Evolutionary conservation across 306 rosid species (phyloP).

Genomic region (Castanea crenata): DNA sequence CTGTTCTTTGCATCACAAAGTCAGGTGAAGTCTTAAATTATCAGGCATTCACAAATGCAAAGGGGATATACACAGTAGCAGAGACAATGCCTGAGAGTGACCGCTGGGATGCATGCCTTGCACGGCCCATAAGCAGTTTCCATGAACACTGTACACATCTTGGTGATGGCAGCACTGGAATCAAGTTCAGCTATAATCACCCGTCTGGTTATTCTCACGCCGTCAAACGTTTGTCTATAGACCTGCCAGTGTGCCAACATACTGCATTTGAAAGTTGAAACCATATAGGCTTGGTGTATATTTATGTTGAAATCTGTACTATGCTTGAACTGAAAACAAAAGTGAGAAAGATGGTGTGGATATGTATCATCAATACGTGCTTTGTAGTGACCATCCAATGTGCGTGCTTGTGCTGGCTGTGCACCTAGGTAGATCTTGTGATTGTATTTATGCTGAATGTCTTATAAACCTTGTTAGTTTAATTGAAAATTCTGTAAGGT

Average conservation of each 20-base stretch:
- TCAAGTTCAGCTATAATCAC: slow-evolving; percentile 80
- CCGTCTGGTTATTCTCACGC: slow-evolving; percentile 80
- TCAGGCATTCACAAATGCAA: slow-evolving; percentile 82
- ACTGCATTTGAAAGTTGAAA: slow-evolving; percentile 75
- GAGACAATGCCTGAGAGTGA: slow-evolving; percentile 95
- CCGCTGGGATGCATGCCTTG: slow-evolving; percentile 95
- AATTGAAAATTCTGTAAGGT: neutral
- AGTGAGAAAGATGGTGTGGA: neutral
- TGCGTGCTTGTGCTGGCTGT: slow-evolving; percentile 1
- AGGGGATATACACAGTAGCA: slow-evolving; percentile 79
- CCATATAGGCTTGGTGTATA: slow-evolving; percentile 12
- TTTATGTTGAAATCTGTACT: slow-evolving; percentile 5
- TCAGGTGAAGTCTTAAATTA: slow-evolving; percentile 89
- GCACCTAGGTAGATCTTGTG: slow-evolving; percentile 11
- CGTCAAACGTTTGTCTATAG: slow-evolving; percentile 68
- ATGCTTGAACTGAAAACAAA: slow-evolving; percentile 26
- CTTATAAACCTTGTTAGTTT: neutral
- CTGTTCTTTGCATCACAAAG: slow-evolving; percentile 90
- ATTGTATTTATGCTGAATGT: neutral
- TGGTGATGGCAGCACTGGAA: slow-evolving; percentile 61
- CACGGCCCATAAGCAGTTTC: slow-evolving; percentile 91
- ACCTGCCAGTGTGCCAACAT: slow-evolving; percentile 55
- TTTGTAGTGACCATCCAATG: slow-evolving; percentile 20
- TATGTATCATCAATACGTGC: slow-evolving; percentile 4
- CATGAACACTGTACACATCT: slow-evolving; percentile 81